Percentiles rank a stretch among this genome's conserved stretches.
These are phyloP conservation scores for Pythium apleroticum DNA, from an alignment of 352 stramenopile species.

Conservation along the genomic window DNA sequence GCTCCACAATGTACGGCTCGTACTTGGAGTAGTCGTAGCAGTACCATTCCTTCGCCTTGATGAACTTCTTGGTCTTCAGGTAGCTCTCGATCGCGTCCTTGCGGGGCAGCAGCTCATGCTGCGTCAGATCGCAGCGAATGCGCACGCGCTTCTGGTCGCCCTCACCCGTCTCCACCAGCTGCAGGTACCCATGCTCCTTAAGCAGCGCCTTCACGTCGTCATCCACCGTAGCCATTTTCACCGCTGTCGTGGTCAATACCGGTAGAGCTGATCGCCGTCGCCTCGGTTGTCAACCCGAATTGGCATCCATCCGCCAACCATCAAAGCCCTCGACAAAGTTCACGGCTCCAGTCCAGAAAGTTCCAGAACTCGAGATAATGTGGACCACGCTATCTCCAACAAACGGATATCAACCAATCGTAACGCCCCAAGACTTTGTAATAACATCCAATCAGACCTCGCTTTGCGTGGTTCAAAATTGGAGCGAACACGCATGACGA, in stretches of 20 bases:
- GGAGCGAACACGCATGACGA: too few relatives aligned
- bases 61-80: constrained; percentile 77
- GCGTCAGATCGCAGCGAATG: constrained; percentile 69
- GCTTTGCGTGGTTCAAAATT: too few relatives aligned
- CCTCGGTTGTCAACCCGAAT: neutral
- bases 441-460: neutral
- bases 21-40: constrained; percentile 90
- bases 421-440: neutral
- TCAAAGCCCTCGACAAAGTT: constrained; percentile 4
- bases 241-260: neutral
- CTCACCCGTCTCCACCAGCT: constrained; percentile 48
- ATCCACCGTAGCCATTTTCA: constrained; percentile 27
- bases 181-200: constrained; percentile 48
- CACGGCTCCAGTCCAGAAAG: constrained; percentile 7
- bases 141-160: constrained; percentile 49
- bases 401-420: too few relatives aligned
- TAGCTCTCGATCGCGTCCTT: constrained; percentile 62
- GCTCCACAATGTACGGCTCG: constrained; percentile 87
- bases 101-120: constrained; percentile 76
- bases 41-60: constrained; percentile 86
- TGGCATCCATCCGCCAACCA: constrained; percentile 15
- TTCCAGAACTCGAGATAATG: constrained; percentile 13
- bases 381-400: neutral
- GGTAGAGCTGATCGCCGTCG: too few relatives aligned
- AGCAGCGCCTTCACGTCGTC: constrained; percentile 46